phyloP scores from a whole-genome alignment of 2,329 filamentous ascomycete species.

The Phyllosticta citriasiana region DNA sequence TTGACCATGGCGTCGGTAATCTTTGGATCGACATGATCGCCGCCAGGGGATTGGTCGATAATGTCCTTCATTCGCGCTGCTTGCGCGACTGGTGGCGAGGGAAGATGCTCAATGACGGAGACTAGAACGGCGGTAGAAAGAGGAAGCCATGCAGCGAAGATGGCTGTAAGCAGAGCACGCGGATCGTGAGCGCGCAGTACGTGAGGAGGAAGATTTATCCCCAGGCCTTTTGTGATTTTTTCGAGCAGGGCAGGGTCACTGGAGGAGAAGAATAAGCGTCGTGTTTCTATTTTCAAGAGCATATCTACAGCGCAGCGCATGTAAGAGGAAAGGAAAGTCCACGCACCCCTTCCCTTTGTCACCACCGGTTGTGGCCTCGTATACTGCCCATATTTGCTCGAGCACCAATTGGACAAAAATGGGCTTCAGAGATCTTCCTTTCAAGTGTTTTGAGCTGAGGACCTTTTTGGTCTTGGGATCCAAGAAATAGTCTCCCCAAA shows the following conservation, averaged over 20 bases:
- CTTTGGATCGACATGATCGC: constrained; percentile 55
- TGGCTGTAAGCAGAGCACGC: constrained; percentile 68
- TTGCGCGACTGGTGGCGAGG: constrained; percentile 73
- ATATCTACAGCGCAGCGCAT: constrained; percentile 12
- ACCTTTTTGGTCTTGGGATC: constrained; percentile 97
- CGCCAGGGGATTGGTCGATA: constrained; percentile 69
- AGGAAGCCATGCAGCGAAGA: constrained; percentile 86
- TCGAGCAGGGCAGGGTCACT: constrained; percentile 72
- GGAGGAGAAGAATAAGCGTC: constrained; percentile 30
- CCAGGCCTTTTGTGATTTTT: constrained; percentile 89
- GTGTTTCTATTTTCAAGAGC: constrained; percentile 15
- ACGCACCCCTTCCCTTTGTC: constrained; percentile 69
- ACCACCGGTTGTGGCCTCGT: constrained; percentile 77
- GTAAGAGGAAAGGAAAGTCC: constrained; percentile 24
- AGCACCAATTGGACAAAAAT: constrained; percentile 96
- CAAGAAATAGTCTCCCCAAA: constrained; percentile 95
- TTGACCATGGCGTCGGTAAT: constrained; percentile 73
- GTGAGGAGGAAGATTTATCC: constrained; percentile 74
- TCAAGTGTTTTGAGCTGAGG: constrained; percentile 80
- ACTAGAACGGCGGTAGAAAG: constrained; percentile 87
- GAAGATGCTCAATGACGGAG: constrained; percentile 86
- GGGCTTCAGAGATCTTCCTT: constrained; percentile 81
- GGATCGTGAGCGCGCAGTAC: constrained; percentile 76
- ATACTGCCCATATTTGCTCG: constrained; percentile 93
- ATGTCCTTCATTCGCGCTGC: constrained; percentile 68